These are phyloP conservation scores for Rutstroemia sp. DNA, from an alignment of 2,329 filamentous ascomycete species.

Conservation along the genomic window DNA sequence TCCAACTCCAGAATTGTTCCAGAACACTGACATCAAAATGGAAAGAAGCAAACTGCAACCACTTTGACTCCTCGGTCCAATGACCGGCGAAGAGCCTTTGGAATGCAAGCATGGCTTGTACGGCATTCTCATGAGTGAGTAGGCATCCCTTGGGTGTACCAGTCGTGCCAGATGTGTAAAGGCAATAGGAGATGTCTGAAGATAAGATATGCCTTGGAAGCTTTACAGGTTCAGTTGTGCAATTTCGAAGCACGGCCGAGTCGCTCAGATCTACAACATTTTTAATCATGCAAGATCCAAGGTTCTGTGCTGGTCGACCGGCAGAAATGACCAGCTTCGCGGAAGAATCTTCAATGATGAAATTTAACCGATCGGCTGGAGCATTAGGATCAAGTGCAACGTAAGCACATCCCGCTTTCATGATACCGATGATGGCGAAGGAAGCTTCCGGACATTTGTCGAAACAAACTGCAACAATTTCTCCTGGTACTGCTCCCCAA, in stretches of 20 bases:
- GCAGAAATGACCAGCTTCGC: constrained; percentile 57
- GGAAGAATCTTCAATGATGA: constrained; percentile 51
- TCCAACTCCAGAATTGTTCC: constrained; percentile 96
- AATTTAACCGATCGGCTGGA: constrained; percentile 28
- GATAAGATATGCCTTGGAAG: constrained; percentile 18
- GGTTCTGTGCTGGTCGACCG: constrained; percentile 33
- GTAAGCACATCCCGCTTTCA: constrained; percentile 32
- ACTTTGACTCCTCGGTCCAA: constrained; percentile 67
- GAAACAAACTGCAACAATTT: constrained; percentile 34
- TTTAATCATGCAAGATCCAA: constrained; percentile 25
- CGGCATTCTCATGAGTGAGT: constrained; percentile 79
- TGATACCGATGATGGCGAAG: constrained; percentile 31
- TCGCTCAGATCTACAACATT: constrained; percentile 22
- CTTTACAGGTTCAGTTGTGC: constrained; percentile 19
- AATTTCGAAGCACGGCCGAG: constrained; percentile 17
- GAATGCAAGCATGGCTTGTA: constrained; percentile 86
- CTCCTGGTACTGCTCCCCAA: constrained; percentile 44
- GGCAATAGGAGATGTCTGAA: constrained; percentile 27
- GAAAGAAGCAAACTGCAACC: constrained; percentile 89
- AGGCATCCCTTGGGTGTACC: constrained; percentile 50
- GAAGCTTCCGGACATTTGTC: constrained; percentile 33
- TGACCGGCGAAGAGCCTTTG: constrained; percentile 67
- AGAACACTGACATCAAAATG: constrained; percentile 92
- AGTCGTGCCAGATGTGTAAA: constrained; percentile 33
- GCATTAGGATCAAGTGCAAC: constrained; percentile 34